Base-by-base conservation (phyloP, 306 rosid species). In the Ormosia emarginata region DNA sequence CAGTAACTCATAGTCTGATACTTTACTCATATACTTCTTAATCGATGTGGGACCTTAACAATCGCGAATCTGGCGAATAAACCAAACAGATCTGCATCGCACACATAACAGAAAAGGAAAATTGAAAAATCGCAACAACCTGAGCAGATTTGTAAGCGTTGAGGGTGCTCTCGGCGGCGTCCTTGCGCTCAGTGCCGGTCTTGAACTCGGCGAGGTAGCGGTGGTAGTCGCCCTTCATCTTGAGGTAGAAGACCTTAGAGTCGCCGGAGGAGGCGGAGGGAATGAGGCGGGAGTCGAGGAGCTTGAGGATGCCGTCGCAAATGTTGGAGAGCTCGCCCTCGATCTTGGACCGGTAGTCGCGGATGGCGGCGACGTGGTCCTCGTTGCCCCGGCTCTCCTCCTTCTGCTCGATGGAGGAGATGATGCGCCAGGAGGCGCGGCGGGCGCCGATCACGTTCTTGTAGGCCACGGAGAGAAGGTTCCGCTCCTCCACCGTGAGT, bases 331-430 rank as follows among this genome's bases (percentile, higher is more conserved):
- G 99, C 87, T 96, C 98, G 1, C 63, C 14, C 88, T 96, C 99
- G 85, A 96, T 96, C 97, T 96, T 96, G 73, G 97, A 91, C 75
- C 98, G 90, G 90, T 96, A 96, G 71, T 92, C 94, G 13, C 95
- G 92, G 90, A 95, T 95, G 79, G 86, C 50, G 11, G 94, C 4
- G 15, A 95, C 99, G 58, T 93, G 98, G 67, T 96, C 98, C 65
- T 92, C 98, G 89, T 96, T 96, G 32, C 99, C 99, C 10, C 94
- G 89, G 89, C 99, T 96, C 91, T 96, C 99, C 88, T 96, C 99
- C 92, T 93, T 95, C 87, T 95, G 99, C 85, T 95, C 99, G 77
- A 95, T 95, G 30, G 99, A 95, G 67, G 99, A 96, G 57, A 96
- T 96, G 69, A 96, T 96, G 5, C 99, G 90, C 99, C 99, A 96